These are phyloP conservation scores for Fusarium praegraminearum DNA, from an alignment of 2,329 filamentous ascomycete genomes.

Conservation along the genomic window DNA sequence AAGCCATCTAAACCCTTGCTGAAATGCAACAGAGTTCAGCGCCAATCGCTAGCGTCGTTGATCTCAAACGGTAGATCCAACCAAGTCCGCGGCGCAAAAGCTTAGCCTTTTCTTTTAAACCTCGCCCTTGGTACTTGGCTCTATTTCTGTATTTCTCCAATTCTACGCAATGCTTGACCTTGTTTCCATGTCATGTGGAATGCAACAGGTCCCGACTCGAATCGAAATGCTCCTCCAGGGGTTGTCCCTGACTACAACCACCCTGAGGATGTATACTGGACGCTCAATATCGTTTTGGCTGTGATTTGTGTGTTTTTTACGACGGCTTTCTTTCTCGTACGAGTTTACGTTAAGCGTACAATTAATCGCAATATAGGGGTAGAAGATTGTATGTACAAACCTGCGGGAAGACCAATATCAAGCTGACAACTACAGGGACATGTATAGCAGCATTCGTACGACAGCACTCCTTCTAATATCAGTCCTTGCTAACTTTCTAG, in stretches of 20 bases:
- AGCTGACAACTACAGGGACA: slow-evolving; percentile 31
- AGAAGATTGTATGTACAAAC: slow-evolving; percentile 36
- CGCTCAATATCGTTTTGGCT: slow-evolving; percentile 31
- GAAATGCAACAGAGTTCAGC: slow-evolving; percentile 13
- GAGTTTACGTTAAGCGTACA: slow-evolving; percentile 33
- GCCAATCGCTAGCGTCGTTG: slow-evolving; percentile 16
- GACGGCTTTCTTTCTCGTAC: slow-evolving; percentile 23
- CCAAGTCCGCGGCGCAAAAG: neutral
- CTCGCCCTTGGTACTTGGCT: neutral
- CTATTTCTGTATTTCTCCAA: neutral
- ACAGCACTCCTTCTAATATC: neutral
- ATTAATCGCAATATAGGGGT: slow-evolving; percentile 25
- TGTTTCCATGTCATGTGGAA: slow-evolving; percentile 39
- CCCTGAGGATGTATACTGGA: slow-evolving; percentile 40
- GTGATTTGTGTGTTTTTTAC: slow-evolving; percentile 27
- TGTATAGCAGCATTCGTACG: slow-evolving; percentile 39
- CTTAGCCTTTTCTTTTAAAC: slow-evolving; percentile 2
- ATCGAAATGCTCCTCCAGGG: slow-evolving; percentile 39
- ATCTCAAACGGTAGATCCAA: slow-evolving; percentile 15
- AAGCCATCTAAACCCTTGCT: neutral
- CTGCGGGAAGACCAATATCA: neutral
- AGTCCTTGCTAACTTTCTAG: slow-evolving; percentile 19
- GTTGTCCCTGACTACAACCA: slow-evolving; percentile 32
- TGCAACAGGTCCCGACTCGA: slow-evolving; percentile 43
- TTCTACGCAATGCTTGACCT: slow-evolving; percentile 4